These are phyloP conservation scores for Trapa bicornis DNA, from an alignment of 345 rosid genomes.

Conservation along the genomic window DNA sequence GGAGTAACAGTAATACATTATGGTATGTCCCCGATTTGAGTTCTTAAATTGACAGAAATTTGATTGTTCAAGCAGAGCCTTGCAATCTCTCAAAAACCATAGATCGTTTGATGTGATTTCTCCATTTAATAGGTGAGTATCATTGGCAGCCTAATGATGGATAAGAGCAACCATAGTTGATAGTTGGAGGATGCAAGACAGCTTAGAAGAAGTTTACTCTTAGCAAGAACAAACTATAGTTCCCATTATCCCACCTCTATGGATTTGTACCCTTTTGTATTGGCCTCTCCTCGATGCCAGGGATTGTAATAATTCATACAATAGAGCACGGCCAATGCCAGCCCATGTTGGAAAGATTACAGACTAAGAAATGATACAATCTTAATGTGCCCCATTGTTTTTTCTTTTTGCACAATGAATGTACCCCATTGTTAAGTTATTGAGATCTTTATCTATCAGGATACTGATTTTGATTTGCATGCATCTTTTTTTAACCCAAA, in stretches of 20 bases:
- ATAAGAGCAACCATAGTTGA: conserved; percentile 6
- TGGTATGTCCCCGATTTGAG: conserved; percentile 52
- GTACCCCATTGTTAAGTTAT: not conserved
- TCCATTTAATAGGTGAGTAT: conserved; percentile 46
- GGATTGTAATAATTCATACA: not conserved
- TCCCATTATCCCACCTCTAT: not conserved
- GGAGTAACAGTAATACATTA: conserved; percentile 30
- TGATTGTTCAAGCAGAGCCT: conserved; percentile 13
- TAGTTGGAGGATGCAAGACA: conserved; percentile 13
- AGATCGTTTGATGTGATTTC: conserved; percentile 26
- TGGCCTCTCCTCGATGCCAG: not conserved
- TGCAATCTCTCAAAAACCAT: conserved; percentile 14
- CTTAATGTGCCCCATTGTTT: not conserved
- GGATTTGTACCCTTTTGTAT: not conserved
- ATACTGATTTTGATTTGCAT: not conserved
- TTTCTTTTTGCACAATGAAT: too few relatives aligned
- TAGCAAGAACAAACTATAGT: conserved; percentile 8
- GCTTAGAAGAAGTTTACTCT: conserved; percentile 11
- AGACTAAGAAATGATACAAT: not conserved
- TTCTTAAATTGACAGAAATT: conserved; percentile 14
- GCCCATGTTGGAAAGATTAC: not conserved
- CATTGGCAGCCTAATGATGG: conserved; percentile 30
- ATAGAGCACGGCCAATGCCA: not conserved
- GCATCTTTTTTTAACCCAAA: not conserved
- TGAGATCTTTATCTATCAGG: not conserved